Evolutionary conservation across 306 rosid genomes (phyloP).

Genomic region (Prinsepia uniflora): DNA sequence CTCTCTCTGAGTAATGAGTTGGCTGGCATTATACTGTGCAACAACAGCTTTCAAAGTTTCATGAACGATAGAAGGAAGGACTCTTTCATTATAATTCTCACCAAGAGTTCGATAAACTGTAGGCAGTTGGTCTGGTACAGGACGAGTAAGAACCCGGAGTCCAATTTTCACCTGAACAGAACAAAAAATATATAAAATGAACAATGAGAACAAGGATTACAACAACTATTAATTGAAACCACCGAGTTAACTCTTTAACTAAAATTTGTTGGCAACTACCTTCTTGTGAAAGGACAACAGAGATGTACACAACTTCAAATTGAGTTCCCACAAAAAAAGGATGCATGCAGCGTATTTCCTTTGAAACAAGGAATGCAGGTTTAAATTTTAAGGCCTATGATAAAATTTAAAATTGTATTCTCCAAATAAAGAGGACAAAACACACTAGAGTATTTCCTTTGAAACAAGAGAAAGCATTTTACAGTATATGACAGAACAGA

Average conservation of each 20-base stretch:
- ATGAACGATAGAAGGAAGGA: slow-evolving; percentile 86
- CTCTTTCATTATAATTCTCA: slow-evolving; percentile 88
- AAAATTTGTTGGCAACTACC: background rate
- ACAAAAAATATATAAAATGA: background rate
- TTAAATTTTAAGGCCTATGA: background rate
- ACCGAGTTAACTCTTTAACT: background rate
- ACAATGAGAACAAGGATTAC: background rate
- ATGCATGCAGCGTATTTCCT: no score
- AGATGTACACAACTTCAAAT: no score
- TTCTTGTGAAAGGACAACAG: background rate
- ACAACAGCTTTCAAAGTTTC: slow-evolving; percentile 94
- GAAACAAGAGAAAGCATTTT: background rate
- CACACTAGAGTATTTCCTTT: background rate
- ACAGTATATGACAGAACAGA: background rate
- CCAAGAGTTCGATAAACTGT: slow-evolving; percentile 74
- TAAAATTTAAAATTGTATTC: background rate
- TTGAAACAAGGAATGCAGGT: background rate
- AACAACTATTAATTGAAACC: background rate
- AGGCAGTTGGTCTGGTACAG: slow-evolving; percentile 65
- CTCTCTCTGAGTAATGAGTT: slow-evolving; percentile 97
- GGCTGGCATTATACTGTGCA: slow-evolving; percentile 93
- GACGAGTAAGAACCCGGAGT: slow-evolving; percentile 89
- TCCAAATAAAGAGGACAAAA: background rate
- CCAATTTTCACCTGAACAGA: slow-evolving; percentile 76
- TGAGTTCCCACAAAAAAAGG: no score